A percentile compares a stretch with the other conserved stretches of the same genome.
phyloP scores from a whole-genome alignment of 2,329 filamentous ascomycete species.

The Talaromyces rugulosus region DNA sequence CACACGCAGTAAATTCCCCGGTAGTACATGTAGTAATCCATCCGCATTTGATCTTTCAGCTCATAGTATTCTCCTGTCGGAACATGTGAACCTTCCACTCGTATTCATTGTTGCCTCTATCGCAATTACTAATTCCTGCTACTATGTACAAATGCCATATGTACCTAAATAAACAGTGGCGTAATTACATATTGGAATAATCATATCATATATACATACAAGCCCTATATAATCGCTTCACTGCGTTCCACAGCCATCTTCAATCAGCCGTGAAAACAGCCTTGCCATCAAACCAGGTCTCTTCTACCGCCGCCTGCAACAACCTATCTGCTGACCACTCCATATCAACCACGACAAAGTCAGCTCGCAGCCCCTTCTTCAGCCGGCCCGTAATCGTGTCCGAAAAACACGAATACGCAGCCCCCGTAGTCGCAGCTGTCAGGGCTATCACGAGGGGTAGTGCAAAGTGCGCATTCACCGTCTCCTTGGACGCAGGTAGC shows the following conservation, averaged over 20 bases:
- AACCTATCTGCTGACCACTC: slow-evolving; percentile 38
- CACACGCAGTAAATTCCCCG: background rate
- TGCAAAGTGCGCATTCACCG: slow-evolving; percentile 42
- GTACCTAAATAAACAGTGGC: background rate
- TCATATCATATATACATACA: background rate
- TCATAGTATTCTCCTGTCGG: background rate
- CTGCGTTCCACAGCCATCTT: background rate
- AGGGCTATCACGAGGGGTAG: slow-evolving; percentile 41
- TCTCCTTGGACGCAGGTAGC: slow-evolving; percentile 33
- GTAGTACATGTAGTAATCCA: background rate
- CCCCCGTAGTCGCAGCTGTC: slow-evolving; percentile 41
- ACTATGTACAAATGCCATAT: background rate
- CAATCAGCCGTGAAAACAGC: slow-evolving; percentile 21
- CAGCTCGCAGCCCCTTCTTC: slow-evolving; percentile 36
- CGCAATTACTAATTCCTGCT: too few species aligned
- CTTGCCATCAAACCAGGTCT: slow-evolving; percentile 45
- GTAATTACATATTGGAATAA: background rate
- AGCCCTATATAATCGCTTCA: background rate
- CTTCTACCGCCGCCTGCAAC: slow-evolving; percentile 35
- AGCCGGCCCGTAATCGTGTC: slow-evolving; percentile 41
- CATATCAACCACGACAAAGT: slow-evolving; percentile 45
- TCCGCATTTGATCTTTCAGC: background rate
- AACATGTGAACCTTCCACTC: background rate
- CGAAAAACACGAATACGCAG: slow-evolving; percentile 44
- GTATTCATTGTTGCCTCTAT: background rate